Base-by-base conservation (phyloP, 306 rosid genomes). In the Biancaea sappan region DNA sequence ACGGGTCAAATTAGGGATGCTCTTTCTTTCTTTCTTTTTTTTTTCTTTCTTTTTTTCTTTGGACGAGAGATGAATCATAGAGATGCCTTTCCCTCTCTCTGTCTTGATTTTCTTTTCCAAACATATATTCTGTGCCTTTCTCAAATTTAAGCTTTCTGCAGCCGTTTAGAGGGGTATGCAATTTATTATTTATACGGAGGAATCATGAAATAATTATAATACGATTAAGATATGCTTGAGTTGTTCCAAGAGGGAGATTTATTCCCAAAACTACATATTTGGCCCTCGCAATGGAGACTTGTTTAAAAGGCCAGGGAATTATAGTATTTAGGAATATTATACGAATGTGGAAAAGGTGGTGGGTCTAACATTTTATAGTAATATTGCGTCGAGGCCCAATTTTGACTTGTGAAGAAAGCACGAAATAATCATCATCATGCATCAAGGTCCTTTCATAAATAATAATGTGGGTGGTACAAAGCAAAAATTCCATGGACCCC, bases 1-100 rank as follows among this genome's bases (percentile, higher is more conserved):
- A 71, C 57, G 81, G 79, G 79, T 48, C 56, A 66, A 75, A 80
- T 34, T 60, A 8, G 80, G 79, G 65, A 69, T 84, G 56, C 72
- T 76, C 81, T 70, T 66, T 63, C 47, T 47, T 37, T 9, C 1
- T 41, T 38, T 3, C 24, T 58, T 15, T 28, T 56, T 13, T 56
- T 2, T 15, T 28, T 61, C 37, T 73, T 10, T 10, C 2, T 2
- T 3, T 26, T 40, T n/a, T 14, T 28, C 29, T 72, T 54, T 57
- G 12, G 14, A 26, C 22, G n/a, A 12, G 44, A 15, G 56, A 75
- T 18, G 46, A 26, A 65, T 37, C 72, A 68, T n/a, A 32, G 7
- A 61, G 44, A 32, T 47, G 44, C 38, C 41, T 28, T 50, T 7
- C 31, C 38, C 29, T 38, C 56, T 43, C 59, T 43, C 70, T 61